A percentile compares a stretch with the other conserved stretches of the same genome.
Conservation (phyloP, 164 flowering plant genomes). For the Vitis riparia region DNA sequence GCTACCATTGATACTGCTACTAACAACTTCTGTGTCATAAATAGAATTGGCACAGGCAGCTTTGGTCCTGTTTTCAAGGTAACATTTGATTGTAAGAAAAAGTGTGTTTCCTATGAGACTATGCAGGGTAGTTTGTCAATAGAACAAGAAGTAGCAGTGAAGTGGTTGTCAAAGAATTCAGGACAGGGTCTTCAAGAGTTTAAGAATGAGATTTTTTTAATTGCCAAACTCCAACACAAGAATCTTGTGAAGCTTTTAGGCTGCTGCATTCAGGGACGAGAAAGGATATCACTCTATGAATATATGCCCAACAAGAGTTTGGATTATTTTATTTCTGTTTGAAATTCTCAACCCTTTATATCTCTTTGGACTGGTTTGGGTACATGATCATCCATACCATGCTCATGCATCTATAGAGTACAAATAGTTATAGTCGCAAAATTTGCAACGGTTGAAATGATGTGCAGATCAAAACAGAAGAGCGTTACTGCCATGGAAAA, state of each 20-base stretch:
- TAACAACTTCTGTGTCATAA: constrained; percentile 21
- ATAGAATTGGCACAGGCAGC: constrained; percentile 40
- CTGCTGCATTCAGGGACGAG: constrained; percentile 37
- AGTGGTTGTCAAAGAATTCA: constrained; percentile 35
- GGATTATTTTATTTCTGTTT: constrained; percentile 32
- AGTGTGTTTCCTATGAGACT: neutral
- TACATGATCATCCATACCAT: no score
- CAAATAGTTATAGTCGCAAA: no score
- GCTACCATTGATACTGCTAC: constrained; percentile 22
- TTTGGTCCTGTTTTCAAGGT: constrained; percentile 39
- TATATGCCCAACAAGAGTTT: constrained; percentile 49
- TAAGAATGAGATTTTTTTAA: constrained; percentile 35
- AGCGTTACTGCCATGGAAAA: constrained; percentile 22
- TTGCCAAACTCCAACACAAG: constrained; percentile 46
- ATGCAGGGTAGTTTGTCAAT: constrained; percentile 17
- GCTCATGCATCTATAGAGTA: no score
- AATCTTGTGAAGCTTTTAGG: constrained; percentile 51
- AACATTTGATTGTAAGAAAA: neutral
- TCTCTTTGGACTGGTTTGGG: no score
- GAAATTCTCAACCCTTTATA: neutral
- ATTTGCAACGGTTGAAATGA: neutral
- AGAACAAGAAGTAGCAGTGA: constrained; percentile 33
- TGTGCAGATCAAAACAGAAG: constrained; percentile 21
- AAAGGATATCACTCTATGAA: constrained; percentile 44
- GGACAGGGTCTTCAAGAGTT: constrained; percentile 38